Evolutionary conservation across 2,329 filamentous ascomycete species (phyloP), one percentile per base, ranked within the genome.

Genomic region (Talaromyces marneffei): DNA sequence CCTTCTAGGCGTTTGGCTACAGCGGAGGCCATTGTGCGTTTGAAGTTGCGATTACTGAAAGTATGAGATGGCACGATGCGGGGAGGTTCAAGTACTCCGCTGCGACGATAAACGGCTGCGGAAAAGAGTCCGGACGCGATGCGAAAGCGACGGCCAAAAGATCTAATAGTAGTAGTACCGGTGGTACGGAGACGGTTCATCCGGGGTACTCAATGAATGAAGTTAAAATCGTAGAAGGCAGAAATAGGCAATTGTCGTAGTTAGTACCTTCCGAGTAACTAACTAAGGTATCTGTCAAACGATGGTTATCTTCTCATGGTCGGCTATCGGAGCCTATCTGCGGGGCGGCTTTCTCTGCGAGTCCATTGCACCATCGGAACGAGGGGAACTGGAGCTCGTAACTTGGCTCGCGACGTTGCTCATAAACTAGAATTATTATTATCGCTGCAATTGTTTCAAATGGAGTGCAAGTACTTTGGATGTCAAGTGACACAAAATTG

Each of bases 1-100:
- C 92, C 92, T 70, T 89, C 84, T 63, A 99, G 90, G 79, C 93
- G 92, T 75, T 91, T 89, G 65, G 83, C 83, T 78, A 89, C 86
- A 71, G 88, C 86, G 40, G 90, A 84, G 25, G 83, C 77, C 85
- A 88, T 88, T 61, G 75, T 83, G 69, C 81, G 74, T 70, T 64
- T 59, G 37, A 40, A n/a, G 16, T 29, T 53, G 46, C 37, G 48
- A 18, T 40, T 10, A 35, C 20, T 42, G 25, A 62, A 27, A 18
- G 23, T 25, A 14, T 62, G 54, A 6, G 60, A 42, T 10, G 53
- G 59, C 33, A 12, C 33, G 37, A 61, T 25, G 46, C 44, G 37
- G 27, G 33, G 55, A 10, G 33, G 18, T 27, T 23, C 46, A 9
- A 40, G 23, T n/a, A n/a, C 18, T 29, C 7, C 8, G 23, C 16